Evolutionary conservation across 208 protist genomes (phyloP), one percentile per base, ranked within the genome.

Genomic region (Kentomonas sorsogonicus): DNA sequence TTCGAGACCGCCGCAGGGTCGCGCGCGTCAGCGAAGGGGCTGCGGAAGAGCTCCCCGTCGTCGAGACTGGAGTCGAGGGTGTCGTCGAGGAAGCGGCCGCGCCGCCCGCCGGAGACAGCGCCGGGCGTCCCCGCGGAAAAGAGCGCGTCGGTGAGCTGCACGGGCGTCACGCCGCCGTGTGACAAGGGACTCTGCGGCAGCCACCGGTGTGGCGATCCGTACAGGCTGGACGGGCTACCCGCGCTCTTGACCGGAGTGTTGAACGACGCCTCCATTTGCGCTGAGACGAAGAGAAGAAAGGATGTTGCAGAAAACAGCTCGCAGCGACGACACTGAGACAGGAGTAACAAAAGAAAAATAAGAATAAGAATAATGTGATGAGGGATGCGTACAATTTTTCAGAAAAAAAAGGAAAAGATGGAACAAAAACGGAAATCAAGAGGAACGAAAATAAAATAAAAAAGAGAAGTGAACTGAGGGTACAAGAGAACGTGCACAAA

Each of bases 191-290:
- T 11, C 3, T 30, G 50, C n/a, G 3, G 50, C 15, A 11, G 10
- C 7, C 50, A 30, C 22, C 34, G 26, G n/a, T n/a, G n/a, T n/a
- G n/a, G n/a, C n/a, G n/a, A n/a, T n/a, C n/a, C n/a, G n/a, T n/a
- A n/a, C n/a, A n/a, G n/a, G n/a, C n/a, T n/a, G n/a, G n/a, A n/a
- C n/a, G n/a, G n/a, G n/a, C n/a, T n/a, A n/a, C n/a, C n/a, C n/a
- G n/a, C 22, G 15, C 46, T 51, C n/a, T 31, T 40, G 10, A 62
- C 34, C 3, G 65, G 65, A 2, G 65, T 71, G 30, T 55, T 58
- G 44, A 71, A 71, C 15, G 31, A 29, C 30, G 44, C 4, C 5
- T 63, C 57, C 65, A 71, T 71, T 47, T 47, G n/a, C 36, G 16
- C 36, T n/a, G 15, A n/a, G n/a, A n/a, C n/a, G n/a, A 56, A 15